phyloP scores from a whole-genome alignment of 192 early-diverging fungal genomes.

The Neocallimastix lanati region DNA sequence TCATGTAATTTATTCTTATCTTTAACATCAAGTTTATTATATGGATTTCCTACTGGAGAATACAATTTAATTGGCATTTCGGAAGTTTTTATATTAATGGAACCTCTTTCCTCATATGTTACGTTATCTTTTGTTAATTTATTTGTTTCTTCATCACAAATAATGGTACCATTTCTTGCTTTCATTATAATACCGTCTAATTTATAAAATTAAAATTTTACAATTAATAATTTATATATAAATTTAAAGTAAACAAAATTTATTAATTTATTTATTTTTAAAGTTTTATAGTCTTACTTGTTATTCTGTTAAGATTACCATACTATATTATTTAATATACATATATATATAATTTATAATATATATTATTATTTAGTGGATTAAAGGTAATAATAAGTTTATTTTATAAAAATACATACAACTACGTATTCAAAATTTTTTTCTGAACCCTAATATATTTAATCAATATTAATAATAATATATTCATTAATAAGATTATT shows the following conservation, averaged over 20 bases:
- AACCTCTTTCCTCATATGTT: not conserved
- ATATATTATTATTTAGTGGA: too few relatives aligned
- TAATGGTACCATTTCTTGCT: not conserved
- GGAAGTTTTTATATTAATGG: not conserved
- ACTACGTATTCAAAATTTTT: not conserved
- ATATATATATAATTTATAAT: too few relatives aligned
- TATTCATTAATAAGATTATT: too few relatives aligned
- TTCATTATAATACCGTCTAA: not conserved
- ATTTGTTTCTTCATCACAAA: not conserved
- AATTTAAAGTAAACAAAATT: too few relatives aligned
- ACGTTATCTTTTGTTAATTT: not conserved
- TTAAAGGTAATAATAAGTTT: too few relatives aligned
- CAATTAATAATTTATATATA: too few relatives aligned
- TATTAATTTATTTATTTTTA: too few relatives aligned
- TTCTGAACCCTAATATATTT: not conserved
- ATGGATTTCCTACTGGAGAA: not conserved
- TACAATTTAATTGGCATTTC: not conserved
- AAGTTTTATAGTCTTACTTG: not conserved
- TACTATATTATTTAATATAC: too few relatives aligned
- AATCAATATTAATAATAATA: too few relatives aligned
- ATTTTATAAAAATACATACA: too few relatives aligned
- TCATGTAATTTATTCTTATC: not conserved
- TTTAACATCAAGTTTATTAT: not conserved
- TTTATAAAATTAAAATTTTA: too few relatives aligned
- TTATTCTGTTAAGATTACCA: not conserved